phyloP scores from a whole-genome alignment of 495 filamentous ascomycete species.

The Penicillium argentinense region DNA sequence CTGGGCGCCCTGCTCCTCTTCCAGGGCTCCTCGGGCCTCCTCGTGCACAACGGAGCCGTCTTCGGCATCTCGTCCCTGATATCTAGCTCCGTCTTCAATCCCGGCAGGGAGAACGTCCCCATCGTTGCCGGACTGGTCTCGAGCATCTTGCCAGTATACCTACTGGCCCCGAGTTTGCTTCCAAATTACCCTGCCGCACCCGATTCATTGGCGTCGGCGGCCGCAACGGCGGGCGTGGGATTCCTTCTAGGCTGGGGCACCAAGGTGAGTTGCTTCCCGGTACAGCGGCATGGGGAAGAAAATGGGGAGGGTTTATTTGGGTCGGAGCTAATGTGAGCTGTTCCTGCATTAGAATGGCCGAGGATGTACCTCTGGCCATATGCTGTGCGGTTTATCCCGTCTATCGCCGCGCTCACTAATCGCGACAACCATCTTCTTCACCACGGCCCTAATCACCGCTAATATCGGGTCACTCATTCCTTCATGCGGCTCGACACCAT shows the following conservation, averaged over 20 bases:
- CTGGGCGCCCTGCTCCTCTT: conserved; percentile 56
- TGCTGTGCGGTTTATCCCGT: conserved; percentile 58
- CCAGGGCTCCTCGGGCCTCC: conserved; percentile 51
- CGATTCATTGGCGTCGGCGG: conserved; percentile 29
- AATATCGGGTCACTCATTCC: conserved; percentile 40
- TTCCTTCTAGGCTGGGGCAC: conserved; percentile 56
- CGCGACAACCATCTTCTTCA: conserved; percentile 57
- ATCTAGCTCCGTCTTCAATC: conserved; percentile 36
- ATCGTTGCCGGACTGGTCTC: conserved; percentile 50
- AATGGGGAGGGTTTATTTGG: too few species aligned
- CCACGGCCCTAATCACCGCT: conserved; percentile 49
- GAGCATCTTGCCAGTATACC: conserved; percentile 40
- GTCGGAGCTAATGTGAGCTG: not conserved
- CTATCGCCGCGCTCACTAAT: conserved; percentile 52
- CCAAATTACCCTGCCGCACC: conserved; percentile 39
- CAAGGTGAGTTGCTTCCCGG: conserved; percentile 52
- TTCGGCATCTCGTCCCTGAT: conserved; percentile 57
- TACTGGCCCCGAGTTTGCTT: conserved; percentile 45
- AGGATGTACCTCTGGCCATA: conserved; percentile 62
- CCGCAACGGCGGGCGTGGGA: conserved; percentile 43
- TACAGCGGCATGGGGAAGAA: too few species aligned
- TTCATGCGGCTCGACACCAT: conserved; percentile 39
- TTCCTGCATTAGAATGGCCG: conserved; percentile 39
- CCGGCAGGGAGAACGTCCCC: conserved; percentile 42
- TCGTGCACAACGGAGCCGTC: conserved; percentile 54